Percentiles rank a stretch among this genome's conserved stretches.
These are phyloP conservation scores for Chaetomium olivaceum DNA, from an alignment of 2,329 filamentous ascomycete species.

Conservation along the genomic window DNA sequence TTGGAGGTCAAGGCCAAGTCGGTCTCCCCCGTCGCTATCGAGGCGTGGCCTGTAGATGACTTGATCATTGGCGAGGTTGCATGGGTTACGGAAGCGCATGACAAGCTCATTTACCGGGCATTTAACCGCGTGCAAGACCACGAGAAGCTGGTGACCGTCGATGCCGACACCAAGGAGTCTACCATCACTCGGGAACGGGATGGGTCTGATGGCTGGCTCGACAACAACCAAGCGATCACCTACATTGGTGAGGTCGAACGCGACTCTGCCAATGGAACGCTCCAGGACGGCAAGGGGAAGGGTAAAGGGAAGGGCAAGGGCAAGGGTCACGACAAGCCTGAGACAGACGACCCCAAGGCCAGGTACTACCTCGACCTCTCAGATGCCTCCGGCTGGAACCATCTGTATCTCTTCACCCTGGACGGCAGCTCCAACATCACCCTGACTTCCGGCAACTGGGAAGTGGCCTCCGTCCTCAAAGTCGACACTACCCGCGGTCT, in stretches of 20 bases:
- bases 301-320: constrained; percentile 2
- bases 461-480: constrained; percentile 60
- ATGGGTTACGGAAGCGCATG: constrained; percentile 64
- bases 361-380: constrained; percentile 66
- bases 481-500: constrained; percentile 57
- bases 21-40: constrained; percentile 50
- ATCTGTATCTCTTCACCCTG: constrained; percentile 65
- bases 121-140: constrained; percentile 69
- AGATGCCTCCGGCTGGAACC: constrained; percentile 64
- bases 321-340: neutral
- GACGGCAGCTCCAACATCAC: constrained; percentile 55
- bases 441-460: constrained; percentile 67
- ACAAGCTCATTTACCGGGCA: constrained; percentile 62
- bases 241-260: constrained; percentile 53
- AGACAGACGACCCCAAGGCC: constrained; percentile 7
- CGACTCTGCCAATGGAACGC: constrained; percentile 4
- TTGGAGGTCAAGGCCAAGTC: constrained; percentile 53
- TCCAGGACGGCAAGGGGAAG: neutral
- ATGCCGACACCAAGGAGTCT: constrained; percentile 50
- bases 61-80: constrained; percentile 67
- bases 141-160: constrained; percentile 62
- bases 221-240: constrained; percentile 57
- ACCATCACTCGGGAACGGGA: constrained; percentile 57
- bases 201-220: constrained; percentile 62
- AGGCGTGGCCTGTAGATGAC: constrained; percentile 60